phyloP scores from a whole-genome alignment of 805 yeast species.

The Yarrowia yakushimensis region DNA sequence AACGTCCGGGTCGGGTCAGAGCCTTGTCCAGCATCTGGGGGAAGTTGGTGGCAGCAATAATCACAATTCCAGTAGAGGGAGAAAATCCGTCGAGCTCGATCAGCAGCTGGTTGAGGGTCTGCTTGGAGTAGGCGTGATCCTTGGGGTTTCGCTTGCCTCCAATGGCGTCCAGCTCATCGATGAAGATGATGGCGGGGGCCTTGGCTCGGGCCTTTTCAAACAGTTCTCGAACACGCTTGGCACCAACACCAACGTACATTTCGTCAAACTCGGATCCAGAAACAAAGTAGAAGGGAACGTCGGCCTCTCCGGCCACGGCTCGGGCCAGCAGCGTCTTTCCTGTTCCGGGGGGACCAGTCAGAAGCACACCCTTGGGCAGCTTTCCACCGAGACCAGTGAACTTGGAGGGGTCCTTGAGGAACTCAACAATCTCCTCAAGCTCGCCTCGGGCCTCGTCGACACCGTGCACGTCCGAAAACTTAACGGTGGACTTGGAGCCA shows the following conservation, averaged over 20 bases:
- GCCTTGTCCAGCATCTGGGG: slow-evolving; percentile 97
- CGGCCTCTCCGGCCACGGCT: slow-evolving; percentile 99
- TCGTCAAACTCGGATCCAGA: slow-evolving; percentile 98
- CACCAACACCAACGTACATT: slow-evolving; percentile 98
- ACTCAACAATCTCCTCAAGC: slow-evolving; percentile 96
- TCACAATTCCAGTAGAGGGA: slow-evolving; percentile 87
- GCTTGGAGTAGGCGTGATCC: slow-evolving; percentile 97
- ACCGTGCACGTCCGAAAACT: slow-evolving; percentile 91
- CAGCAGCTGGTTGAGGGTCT: slow-evolving; percentile 89
- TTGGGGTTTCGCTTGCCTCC: slow-evolving; percentile 97
- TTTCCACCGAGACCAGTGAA: slow-evolving; percentile 97
- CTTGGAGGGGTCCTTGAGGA: slow-evolving; percentile 90
- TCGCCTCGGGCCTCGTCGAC: slow-evolving; percentile 98
- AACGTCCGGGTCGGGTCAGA: slow-evolving; percentile 95
- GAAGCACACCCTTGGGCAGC: slow-evolving; percentile 91
- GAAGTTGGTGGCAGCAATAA: slow-evolving; percentile 97
- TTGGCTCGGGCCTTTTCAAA: slow-evolving; percentile 89
- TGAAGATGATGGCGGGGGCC: slow-evolving; percentile 95
- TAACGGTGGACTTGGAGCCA: slow-evolving; percentile 81
- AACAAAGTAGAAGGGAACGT: slow-evolving; percentile 97
- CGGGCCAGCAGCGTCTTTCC: slow-evolving; percentile 96
- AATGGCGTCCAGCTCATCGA: slow-evolving; percentile 97
- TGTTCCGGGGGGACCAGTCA: slow-evolving; percentile 99
- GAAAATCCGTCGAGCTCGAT: slow-evolving; percentile 93
- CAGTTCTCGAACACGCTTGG: slow-evolving; percentile 92